phyloP scores from a whole-genome alignment of 768 basidiomycete genomes.

The Cystofilobasidium macerans region DNA sequence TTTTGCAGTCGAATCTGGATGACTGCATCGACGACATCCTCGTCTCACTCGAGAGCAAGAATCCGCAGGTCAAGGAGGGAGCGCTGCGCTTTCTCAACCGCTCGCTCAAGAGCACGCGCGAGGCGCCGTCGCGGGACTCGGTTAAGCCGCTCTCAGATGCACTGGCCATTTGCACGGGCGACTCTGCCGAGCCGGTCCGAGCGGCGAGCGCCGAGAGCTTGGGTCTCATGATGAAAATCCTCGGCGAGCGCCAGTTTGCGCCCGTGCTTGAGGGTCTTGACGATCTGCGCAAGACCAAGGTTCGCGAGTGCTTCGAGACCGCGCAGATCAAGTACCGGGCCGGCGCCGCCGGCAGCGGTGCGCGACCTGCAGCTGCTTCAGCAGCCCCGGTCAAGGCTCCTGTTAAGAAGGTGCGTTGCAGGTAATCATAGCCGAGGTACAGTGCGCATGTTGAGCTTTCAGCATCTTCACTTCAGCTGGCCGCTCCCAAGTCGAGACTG shows the following conservation, averaged over 20 bases:
- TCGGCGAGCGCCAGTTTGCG: slow-evolving; percentile 83
- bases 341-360: slow-evolving; percentile 42
- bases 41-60: slow-evolving; percentile 69
- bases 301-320: slow-evolving; percentile 85
- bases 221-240: slow-evolving; percentile 89
- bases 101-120: slow-evolving; percentile 58
- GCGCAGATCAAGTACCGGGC: slow-evolving; percentile 82
- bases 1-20: slow-evolving; percentile 55
- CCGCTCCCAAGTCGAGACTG: slow-evolving; percentile 5
- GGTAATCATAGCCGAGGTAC: no score
- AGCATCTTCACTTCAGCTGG: not conserved
- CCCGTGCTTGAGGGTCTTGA: slow-evolving; percentile 73
- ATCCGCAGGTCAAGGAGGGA: slow-evolving; percentile 92
- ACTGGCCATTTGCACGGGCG: slow-evolving; percentile 66
- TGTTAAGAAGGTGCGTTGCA: slow-evolving; percentile 16
- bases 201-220: slow-evolving; percentile 79
- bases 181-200: slow-evolving; percentile 76
- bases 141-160: slow-evolving; percentile 71
- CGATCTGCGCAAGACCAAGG: slow-evolving; percentile 78
- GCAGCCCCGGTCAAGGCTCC: slow-evolving; percentile 36
- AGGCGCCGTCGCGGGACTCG: slow-evolving; percentile 60
- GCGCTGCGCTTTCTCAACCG: slow-evolving; percentile 76
- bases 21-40: slow-evolving; percentile 77
- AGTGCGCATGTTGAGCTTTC: not conserved
- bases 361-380: slow-evolving; percentile 31